Evolutionary conservation across 2,329 filamentous ascomycete species (phyloP), one percentile per base, ranked within the genome.

Genomic region (Paraconiothyrium brasiliense): DNA sequence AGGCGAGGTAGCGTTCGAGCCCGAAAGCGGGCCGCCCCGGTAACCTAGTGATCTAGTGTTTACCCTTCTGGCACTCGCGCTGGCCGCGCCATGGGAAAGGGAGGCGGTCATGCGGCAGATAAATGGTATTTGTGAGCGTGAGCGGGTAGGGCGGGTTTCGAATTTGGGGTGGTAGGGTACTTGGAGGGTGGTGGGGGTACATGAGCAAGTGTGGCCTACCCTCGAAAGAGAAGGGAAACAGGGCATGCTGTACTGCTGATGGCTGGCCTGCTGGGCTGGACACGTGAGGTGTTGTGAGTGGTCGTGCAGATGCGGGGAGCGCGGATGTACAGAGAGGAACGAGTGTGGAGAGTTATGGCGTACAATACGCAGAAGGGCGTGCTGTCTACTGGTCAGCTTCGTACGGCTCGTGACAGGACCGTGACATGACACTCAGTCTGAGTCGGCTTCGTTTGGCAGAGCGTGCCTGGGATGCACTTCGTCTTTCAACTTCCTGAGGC

Each of bases 11-110:
- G 58, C 60, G 61, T 59, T 65, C 58, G 63, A 65, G 65, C 59
- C 65, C 63, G 63, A 65, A 11, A 55, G 63, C 63, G 69, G 69
- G 64, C 67, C 69, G 67, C 66, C 22, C 69, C 67, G 67, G 57
- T 66, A 59, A 30, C 27, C 27, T 30, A 30, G 60, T 50, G 47
- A 30, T 6, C 27, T 30, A 30, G 60, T 50, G 47, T 32, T 20
- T 50, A 32, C 30, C 39, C 20, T n/a, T n/a, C 47, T 37, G 47
- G 43, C 55, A 20, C 60, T 48, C 47, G 24, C 41, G 43, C 32
- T 43, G 43, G 43, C n/a, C 43, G 43, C 43, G 43, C n/a, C 9
- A 39, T 39, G 49, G 39, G 4, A 3, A 55, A 34, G 6, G 37
- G 37, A 32, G 46, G 35, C 22, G 58, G 50, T 51, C 41, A 54